Evolutionary conservation across 805 yeast genomes (phyloP).

Genomic region (Yarrowia deformans): DNA sequence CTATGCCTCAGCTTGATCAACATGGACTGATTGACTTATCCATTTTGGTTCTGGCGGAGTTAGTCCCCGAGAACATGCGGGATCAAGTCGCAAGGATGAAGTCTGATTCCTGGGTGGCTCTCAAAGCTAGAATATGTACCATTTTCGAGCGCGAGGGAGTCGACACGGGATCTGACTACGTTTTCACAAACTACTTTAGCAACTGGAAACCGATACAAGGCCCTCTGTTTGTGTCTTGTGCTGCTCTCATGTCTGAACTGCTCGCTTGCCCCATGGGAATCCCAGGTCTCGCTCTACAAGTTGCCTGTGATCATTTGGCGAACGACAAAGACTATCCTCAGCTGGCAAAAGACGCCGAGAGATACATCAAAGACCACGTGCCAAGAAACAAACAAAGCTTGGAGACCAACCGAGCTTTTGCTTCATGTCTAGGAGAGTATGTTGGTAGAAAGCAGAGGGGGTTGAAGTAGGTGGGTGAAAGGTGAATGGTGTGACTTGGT

Average conservation of each 20-base stretch:
- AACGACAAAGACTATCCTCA: neutral
- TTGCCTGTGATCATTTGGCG: constrained; percentile 7
- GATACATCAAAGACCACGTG: constrained; percentile 3
- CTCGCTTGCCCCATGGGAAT: constrained; percentile 18
- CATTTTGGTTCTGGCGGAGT: neutral
- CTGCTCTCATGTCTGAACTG: constrained; percentile 18
- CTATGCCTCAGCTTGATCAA: constrained; percentile 6
- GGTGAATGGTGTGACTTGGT: too few relatives aligned
- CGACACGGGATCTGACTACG: constrained; percentile 10
- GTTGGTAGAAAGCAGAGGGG: neutral
- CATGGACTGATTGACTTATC: constrained; percentile 1
- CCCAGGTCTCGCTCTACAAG: constrained; percentile 21
- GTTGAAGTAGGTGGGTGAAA: neutral
- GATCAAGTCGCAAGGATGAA: neutral
- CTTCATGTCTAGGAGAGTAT: constrained; percentile 5
- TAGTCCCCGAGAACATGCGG: constrained; percentile 1
- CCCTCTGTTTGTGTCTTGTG: constrained; percentile 5
- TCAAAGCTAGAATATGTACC: constrained; percentile 8
- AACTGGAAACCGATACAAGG: constrained; percentile 3
- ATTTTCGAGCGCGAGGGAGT: constrained; percentile 10
- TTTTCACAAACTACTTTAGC: constrained; percentile 11
- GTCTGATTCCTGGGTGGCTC: constrained; percentile 25
- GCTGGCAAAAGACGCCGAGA: neutral
- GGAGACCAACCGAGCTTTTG: constrained; percentile 19
- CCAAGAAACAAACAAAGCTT: constrained; percentile 18